Percentiles rank a stretch among this genome's conserved stretches.
Evolutionary conservation across 768 basidiomycete species (phyloP).

Genomic region (Rickenella mellea): DNA sequence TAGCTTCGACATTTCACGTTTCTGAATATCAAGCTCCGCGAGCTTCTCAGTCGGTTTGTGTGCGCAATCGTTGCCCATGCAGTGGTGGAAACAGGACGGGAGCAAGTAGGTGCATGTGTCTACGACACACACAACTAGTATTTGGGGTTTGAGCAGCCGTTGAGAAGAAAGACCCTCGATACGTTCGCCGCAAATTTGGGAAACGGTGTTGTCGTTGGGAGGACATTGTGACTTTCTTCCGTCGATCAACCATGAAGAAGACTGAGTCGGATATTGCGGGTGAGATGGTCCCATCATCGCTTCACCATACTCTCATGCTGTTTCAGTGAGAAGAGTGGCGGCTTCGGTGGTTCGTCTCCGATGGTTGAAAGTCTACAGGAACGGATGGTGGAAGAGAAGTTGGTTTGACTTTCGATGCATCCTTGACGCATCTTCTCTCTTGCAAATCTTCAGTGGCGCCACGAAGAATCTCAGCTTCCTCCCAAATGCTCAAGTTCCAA

Average conservation of each 20-base stretch:
- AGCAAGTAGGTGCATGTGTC: conserved; percentile 23
- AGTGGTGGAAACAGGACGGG: neutral
- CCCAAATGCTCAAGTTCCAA: conserved; percentile 74
- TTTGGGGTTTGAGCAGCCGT: conserved; percentile 65
- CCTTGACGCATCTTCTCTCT: conserved; percentile 52
- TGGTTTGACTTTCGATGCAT: no score
- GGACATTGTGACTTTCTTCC: conserved; percentile 5
- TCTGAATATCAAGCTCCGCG: no score
- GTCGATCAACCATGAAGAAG: neutral
- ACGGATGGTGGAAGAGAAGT: no score
- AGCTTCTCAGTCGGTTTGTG: no score
- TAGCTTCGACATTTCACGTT: no score
- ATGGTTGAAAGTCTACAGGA: no score
- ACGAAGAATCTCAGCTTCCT: conserved; percentile 71
- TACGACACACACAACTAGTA: conserved; percentile 60
- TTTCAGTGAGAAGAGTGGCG: no score
- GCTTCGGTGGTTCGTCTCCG: no score
- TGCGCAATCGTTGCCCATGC: neutral
- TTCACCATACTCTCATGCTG: no score
- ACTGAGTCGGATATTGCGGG: no score
- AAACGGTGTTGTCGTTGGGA: conserved; percentile 46
- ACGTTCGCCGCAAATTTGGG: conserved; percentile 74
- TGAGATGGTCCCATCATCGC: no score
- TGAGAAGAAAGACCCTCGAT: conserved; percentile 72
- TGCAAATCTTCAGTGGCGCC: conserved; percentile 80